A percentile compares a stretch with the other conserved stretches of the same genome.
Evolutionary conservation across 768 basidiomycete species (phyloP).

Genomic region (Termitomyces sp.): DNA sequence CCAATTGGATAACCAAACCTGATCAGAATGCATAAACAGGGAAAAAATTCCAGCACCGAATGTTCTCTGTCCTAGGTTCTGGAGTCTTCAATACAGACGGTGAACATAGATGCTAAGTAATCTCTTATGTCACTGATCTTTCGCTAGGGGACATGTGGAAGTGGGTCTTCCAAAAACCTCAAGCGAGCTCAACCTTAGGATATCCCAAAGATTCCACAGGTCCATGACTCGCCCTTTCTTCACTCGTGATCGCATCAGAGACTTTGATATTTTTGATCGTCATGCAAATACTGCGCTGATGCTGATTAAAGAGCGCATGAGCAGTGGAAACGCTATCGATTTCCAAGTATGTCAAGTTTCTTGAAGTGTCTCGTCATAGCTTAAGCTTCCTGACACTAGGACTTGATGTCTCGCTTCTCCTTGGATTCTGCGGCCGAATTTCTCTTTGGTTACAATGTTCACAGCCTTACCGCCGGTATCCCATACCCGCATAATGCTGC

Average conservation of each 20-base stretch:
- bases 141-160: conserved; percentile 31
- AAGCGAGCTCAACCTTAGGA: conserved; percentile 19
- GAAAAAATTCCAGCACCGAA: conserved; percentile 32
- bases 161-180: conserved; percentile 21
- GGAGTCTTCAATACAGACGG: conserved; percentile 72
- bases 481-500: conserved; percentile 43
- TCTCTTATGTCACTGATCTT: neutral
- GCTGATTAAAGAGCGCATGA: conserved; percentile 41
- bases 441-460: conserved; percentile 53
- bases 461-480: conserved; percentile 44
- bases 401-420: conserved; percentile 56
- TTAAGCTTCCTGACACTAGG: conserved; percentile 23
- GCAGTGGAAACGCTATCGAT: conserved; percentile 47
- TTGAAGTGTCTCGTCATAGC: neutral
- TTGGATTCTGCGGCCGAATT: conserved; percentile 65
- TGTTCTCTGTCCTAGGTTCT: conserved; percentile 48
- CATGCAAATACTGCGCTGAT: conserved; percentile 39
- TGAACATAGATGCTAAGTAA: conserved; percentile 9
- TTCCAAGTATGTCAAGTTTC: conserved; percentile 38
- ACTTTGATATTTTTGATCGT: conserved; percentile 57
- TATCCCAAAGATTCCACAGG: conserved; percentile 44
- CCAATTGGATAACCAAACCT: no score
- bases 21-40: conserved; percentile 20
- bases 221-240: conserved; percentile 63
- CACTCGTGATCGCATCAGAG: conserved; percentile 47